Base-by-base conservation (phyloP, 1,284 basidiomycete genomes). In the Rhodotorula sp. region DNA sequence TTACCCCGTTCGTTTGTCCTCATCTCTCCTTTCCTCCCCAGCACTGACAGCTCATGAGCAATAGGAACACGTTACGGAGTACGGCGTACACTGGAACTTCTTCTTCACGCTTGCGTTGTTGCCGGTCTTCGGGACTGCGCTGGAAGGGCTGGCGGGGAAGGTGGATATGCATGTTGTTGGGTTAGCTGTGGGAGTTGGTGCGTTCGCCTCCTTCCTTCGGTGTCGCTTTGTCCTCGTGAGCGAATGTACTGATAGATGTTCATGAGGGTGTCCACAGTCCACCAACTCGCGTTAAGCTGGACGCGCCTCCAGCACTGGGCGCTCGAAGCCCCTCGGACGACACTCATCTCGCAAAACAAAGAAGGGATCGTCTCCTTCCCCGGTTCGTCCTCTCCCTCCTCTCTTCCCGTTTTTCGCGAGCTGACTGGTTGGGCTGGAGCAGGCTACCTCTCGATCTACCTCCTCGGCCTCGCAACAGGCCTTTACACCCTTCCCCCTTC, bases 51-150 rank as follows among this genome's bases (percentile, higher is more conserved):
- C 8, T 10, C 26, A 22, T 2, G 24, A 4, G 11, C 24, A 7
- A 7, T 73, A 94, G 92, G 95, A 99, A 83, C 96, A 99, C 75
- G 87, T 91, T 54, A 89, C 92, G 0, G 95, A 99, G 81, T 99
- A 99, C 75, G 96, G 96, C 2, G 87, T 88, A 0, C 94, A 98
- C 78, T 99, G 96, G 96, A 99, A 99, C 80, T 99, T 99, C 81
- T 99, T 99, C 84, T 86, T 98, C 77, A 98, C 96, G 0, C 84
- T 99, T 20, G 92, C 88, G 0, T 72, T 91, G 1, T 80, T 98
- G 4, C 94, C 94, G 0, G 79, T 91, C 1, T 80, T 92, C 10
- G 88, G 92, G 73, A 86, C 89, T 0, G 66, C 87, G 0, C 78
- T 92, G 11, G 87, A 53, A 13, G 58, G 59, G 89, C 0, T 58